Evolutionary conservation across 306 rosid species (phyloP).

Genomic region (Gleditsia sinensis): DNA sequence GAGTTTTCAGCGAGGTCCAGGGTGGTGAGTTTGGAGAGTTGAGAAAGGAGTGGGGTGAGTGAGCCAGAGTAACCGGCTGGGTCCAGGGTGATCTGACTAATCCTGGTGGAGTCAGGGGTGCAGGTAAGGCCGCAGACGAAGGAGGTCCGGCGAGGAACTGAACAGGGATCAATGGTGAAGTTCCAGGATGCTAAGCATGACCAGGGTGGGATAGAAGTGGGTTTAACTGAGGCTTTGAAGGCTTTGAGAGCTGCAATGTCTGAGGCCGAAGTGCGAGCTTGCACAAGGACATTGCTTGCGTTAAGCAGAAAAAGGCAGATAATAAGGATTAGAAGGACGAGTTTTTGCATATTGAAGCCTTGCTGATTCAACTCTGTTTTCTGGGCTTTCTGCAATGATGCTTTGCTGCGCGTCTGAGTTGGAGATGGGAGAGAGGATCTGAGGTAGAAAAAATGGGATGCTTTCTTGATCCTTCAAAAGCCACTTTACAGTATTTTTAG

Average conservation of each 20-base stretch:
- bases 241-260: constrained; percentile 78
- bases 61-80: constrained; percentile 78
- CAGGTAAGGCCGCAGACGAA: constrained; percentile 85
- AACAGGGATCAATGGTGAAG: constrained; percentile 81
- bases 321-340: constrained; percentile 2
- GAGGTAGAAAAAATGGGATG: background rate
- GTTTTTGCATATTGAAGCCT: constrained; percentile 19
- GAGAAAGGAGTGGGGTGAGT: constrained; percentile 68
- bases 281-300: constrained; percentile 9
- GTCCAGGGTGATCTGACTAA: constrained; percentile 88
- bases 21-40: constrained; percentile 53
- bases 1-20: constrained; percentile 77
- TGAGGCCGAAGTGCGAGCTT: constrained; percentile 55
- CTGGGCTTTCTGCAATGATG: background rate
- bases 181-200: constrained; percentile 90
- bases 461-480: background rate
- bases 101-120: constrained; percentile 55
- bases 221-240: constrained; percentile 70
- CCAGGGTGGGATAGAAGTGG: constrained; percentile 67
- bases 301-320: constrained; percentile 15
- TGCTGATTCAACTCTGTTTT: background rate
- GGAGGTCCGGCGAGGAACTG: constrained; percentile 68
- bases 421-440: background rate
- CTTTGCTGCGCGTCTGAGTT: background rate
- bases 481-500: constrained; percentile 11